Evolutionary conservation across 768 basidiomycete species (phyloP).

Genomic region (Xanthoconium stramineum): DNA sequence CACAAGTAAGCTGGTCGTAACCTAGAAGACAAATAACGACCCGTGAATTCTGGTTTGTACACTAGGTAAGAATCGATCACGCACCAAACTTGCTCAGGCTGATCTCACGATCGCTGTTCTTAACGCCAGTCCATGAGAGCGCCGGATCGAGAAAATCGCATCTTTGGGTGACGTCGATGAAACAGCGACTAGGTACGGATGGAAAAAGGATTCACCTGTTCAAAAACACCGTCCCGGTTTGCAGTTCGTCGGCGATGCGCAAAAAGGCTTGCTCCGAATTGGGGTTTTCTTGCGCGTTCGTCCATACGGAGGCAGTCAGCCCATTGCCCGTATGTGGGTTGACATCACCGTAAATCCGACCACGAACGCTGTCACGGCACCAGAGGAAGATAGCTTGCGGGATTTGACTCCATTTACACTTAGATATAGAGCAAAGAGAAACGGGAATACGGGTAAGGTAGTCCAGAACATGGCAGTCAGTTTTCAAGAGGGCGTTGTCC

Average conservation of each 20-base stretch:
- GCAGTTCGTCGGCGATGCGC: slow-evolving; percentile 58
- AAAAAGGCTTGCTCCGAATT: slow-evolving; percentile 71
- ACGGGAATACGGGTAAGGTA: slow-evolving; percentile 39
- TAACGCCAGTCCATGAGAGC: slow-evolving; percentile 91
- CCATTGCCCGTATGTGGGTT: slow-evolving; percentile 69
- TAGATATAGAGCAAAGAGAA: slow-evolving; percentile 50
- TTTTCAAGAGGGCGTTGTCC: no score
- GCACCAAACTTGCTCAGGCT: slow-evolving; percentile 87
- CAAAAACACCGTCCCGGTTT: slow-evolving; percentile 91
- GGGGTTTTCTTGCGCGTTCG: slow-evolving; percentile 56
- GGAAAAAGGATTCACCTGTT: slow-evolving; percentile 55
- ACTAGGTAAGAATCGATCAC: slow-evolving; percentile 18
- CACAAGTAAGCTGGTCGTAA: no score
- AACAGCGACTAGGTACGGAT: neutral
- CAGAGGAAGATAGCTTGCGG: slow-evolving; percentile 71
- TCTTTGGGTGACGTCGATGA: slow-evolving; percentile 33
- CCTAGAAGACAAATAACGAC: neutral
- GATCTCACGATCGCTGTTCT: slow-evolving; percentile 88
- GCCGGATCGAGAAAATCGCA: slow-evolving; percentile 93
- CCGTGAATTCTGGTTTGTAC: neutral
- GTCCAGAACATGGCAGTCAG: slow-evolving; percentile 16
- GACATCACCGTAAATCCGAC: slow-evolving; percentile 74
- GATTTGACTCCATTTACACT: slow-evolving; percentile 69
- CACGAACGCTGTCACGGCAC: slow-evolving; percentile 71
- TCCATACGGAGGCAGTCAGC: slow-evolving; percentile 94